These are phyloP conservation scores for Erodium trifolium DNA, from an alignment of 441 rosid genomes.

Conservation along the genomic window DNA sequence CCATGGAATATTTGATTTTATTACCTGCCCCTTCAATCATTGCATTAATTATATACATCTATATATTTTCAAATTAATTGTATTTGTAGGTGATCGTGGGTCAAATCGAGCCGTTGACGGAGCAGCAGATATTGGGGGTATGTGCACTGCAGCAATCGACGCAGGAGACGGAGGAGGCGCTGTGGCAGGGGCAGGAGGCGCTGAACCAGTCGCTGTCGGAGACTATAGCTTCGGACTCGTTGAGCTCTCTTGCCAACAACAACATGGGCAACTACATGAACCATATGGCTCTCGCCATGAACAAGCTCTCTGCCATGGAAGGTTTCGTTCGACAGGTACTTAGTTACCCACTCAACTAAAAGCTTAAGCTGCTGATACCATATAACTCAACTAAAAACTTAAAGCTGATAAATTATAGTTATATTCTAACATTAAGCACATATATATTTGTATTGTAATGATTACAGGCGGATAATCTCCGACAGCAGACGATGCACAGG, in stretches of 20 bases:
- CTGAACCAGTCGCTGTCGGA: slow-evolving; percentile 77
- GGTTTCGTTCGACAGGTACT: slow-evolving; percentile 87
- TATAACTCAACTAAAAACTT: no score
- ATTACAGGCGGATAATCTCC: slow-evolving; percentile 90
- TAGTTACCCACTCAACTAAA: no score
- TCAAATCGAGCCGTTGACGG: slow-evolving; percentile 77
- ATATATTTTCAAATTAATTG: no score
- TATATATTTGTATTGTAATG: no score
- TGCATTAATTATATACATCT: no score
- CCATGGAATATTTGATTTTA: neutral
- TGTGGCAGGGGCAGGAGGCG: slow-evolving; percentile 78
- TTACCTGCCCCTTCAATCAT: no score
- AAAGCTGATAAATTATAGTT: no score
- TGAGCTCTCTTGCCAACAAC: slow-evolving; percentile 56
- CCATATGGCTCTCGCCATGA: slow-evolving; percentile 89
- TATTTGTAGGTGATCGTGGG: slow-evolving; percentile 49
- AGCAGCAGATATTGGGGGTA: slow-evolving; percentile 79
- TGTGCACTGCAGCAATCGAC: slow-evolving; percentile 84
- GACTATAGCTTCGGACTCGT: slow-evolving; percentile 71
- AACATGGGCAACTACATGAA: slow-evolving; percentile 76
- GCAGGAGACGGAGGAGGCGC: slow-evolving; percentile 84
- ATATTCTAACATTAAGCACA: no score
- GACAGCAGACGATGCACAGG: slow-evolving; percentile 74
- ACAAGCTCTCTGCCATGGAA: slow-evolving; percentile 82
- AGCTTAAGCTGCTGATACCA: no score